Conservation (phyloP, 768 basidiomycete species). For the Pholiota microspora region DNA sequence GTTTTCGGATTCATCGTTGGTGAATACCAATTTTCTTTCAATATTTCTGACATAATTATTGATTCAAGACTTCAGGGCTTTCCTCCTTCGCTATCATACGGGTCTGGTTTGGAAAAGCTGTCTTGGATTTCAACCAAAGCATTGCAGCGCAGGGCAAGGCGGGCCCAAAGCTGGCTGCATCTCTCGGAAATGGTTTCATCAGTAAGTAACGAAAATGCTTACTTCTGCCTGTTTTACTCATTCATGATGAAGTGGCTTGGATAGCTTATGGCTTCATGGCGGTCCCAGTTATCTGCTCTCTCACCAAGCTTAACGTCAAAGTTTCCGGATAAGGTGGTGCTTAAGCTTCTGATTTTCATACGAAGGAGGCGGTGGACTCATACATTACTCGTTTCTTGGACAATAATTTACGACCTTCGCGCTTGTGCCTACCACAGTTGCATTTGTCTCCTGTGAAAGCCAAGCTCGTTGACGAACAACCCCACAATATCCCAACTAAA, state of each 20-base stretch:
- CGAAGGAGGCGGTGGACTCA: neutral
- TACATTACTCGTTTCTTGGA: neutral
- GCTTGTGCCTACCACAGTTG: too few relatives aligned
- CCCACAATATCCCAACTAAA: too few relatives aligned
- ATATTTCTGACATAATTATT: neutral
- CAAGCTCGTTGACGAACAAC: too few relatives aligned
- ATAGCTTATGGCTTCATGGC: constrained; percentile 74
- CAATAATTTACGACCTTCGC: neutral
- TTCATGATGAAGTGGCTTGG: constrained; percentile 60
- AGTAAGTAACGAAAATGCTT: constrained; percentile 44
- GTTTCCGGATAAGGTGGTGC: constrained; percentile 1
- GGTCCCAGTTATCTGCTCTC: constrained; percentile 64
- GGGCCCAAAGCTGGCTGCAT: constrained; percentile 61
- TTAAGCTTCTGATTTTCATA: neutral
- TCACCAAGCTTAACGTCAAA: constrained; percentile 65
- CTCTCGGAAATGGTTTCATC: constrained; percentile 68
- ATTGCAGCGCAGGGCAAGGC: constrained; percentile 50
- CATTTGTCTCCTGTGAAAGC: too few relatives aligned
- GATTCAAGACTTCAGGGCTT: constrained; percentile 42
- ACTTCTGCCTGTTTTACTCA: neutral
- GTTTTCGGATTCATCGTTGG: constrained; percentile 76
- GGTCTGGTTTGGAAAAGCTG: constrained; percentile 82
- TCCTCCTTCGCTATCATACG: constrained; percentile 69
- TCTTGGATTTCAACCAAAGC: constrained; percentile 71
- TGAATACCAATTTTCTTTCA: constrained; percentile 22